A percentile compares a stretch with the other conserved stretches of the same genome.
phyloP scores from a whole-genome alignment of 139 green algal genomes.

The Chlorella sp. region DNA sequence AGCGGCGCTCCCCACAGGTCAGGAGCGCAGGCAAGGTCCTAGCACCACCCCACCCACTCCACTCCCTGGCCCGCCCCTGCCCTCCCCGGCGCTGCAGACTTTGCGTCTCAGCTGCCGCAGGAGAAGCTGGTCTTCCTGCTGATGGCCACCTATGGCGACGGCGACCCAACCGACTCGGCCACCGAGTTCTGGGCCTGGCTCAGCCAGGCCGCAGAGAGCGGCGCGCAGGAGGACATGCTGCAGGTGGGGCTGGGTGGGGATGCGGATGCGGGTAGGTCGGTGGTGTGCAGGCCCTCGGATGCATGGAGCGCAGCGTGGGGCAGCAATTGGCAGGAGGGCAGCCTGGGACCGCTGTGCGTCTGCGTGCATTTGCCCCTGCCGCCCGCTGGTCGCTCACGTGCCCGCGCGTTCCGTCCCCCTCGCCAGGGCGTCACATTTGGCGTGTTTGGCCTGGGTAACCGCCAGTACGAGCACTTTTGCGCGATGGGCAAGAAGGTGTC shows the following conservation, averaged over 20 bases:
- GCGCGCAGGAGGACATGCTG: conserved; percentile 54
- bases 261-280: not conserved
- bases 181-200: conserved; percentile 90
- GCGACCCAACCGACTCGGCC: conserved; percentile 95
- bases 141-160: conserved; percentile 97
- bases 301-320: too few species aligned
- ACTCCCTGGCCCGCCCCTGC: too few species aligned
- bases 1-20: too few species aligned
- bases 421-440: conserved; percentile 70
- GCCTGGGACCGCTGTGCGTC: not conserved
- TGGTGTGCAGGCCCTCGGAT: too few species aligned
- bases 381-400: not conserved
- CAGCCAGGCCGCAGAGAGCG: conserved; percentile 56
- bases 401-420: not conserved
- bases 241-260: conserved; percentile 46
- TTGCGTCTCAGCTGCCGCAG: conserved; percentile 52
- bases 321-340: too few species aligned
- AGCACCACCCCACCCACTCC: too few species aligned
- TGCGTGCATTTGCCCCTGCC: not conserved
- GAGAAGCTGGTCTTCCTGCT: conserved; percentile 85
- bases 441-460: conserved; percentile 97
- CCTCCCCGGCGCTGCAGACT: not conserved
- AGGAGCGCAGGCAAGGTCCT: too few species aligned
- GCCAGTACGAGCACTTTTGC: conserved; percentile 99
- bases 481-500: conserved; percentile 81